Evolutionary conservation across 2,329 filamentous ascomycete species (phyloP), one percentile per base, ranked within the genome.

Genomic region (Chaetomiaceae sp.): DNA sequence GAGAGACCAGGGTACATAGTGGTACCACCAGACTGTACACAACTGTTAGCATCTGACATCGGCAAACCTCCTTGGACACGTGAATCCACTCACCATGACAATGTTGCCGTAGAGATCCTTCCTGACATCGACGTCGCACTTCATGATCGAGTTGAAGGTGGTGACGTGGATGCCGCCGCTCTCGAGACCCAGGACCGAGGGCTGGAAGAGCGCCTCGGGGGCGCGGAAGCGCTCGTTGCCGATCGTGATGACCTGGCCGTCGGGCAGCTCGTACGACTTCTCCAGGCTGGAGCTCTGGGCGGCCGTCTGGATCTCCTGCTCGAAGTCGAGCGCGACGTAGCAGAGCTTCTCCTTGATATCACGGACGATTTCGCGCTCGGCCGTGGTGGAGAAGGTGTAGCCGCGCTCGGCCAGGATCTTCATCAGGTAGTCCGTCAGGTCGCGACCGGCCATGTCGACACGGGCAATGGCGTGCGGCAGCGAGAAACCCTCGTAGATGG

Each of bases 321-420:
- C 93, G 66, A 98, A 97, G 81, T 98, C 93, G 62, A 98, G 87
- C 60, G 93, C 93, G 68, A 97, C 93, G 78, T 98, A 98, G 85
- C 93, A 98, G 66, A 98, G 90, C 85, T 97, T 98, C 86, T 98
- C 93, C 86, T 98, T 98, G 81, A 98, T 97, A 73, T 98, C 93
- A 80, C 93, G 91, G 68, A 97, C 93, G 70, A 97, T 98, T 94
- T 97, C 93, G 75, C 93, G 93, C 82, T 98, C 93, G 73, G 93
- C 93, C 55, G 93, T 97, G 78, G 93, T 98, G 69, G 91, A 96
- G 87, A 98, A 98, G 65, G 88, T 88, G 82, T 98, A 97, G 66
- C 93, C 93, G 69, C 93, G 90, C 86, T 98, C 93, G 65, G 93
- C 93, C 66, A 98, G 78, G 68, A 98, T 97, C 88, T 97, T 97